Evolutionary conservation across 192 early-diverging fungal species (phyloP).

Genomic region (Gonapodya prolifera): DNA sequence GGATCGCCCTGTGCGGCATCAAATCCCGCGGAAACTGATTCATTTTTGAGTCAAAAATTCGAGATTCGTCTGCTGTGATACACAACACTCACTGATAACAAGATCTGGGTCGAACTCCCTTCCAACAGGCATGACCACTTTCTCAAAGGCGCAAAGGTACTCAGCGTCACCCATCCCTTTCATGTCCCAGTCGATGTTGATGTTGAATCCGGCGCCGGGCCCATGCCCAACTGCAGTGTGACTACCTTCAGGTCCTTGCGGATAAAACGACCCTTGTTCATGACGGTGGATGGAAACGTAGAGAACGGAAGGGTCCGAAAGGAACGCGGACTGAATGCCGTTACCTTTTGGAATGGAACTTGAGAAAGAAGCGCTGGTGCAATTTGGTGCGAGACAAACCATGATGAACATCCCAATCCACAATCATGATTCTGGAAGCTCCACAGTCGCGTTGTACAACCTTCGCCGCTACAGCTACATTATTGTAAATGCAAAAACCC

Average conservation of each 20-base stretch:
- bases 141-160: constrained; percentile 73
- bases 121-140: constrained; percentile 69
- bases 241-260: constrained; percentile 38
- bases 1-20: constrained; percentile 76
- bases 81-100: constrained; percentile 35
- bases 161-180: constrained; percentile 68
- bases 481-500: constrained; percentile 86
- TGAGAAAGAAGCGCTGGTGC: background rate
- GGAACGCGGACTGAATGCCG: constrained; percentile 77
- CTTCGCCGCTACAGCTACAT: constrained; percentile 71
- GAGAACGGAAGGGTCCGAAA: constrained; percentile 60
- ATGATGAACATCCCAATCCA: constrained; percentile 96
- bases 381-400: constrained; percentile 29
- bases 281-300: constrained; percentile 82
- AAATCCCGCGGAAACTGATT: constrained; percentile 72
- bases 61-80: background rate
- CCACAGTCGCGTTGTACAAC: constrained; percentile 35
- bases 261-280: constrained; percentile 69
- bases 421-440: constrained; percentile 52
- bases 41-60: constrained; percentile 1
- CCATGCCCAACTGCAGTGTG: constrained; percentile 41
- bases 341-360: constrained; percentile 43
- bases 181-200: constrained; percentile 79
- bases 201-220: constrained; percentile 50
- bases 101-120: constrained; percentile 72